Base-by-base conservation (phyloP, 768 basidiomycete genomes). In the Boletellus sp. region DNA sequence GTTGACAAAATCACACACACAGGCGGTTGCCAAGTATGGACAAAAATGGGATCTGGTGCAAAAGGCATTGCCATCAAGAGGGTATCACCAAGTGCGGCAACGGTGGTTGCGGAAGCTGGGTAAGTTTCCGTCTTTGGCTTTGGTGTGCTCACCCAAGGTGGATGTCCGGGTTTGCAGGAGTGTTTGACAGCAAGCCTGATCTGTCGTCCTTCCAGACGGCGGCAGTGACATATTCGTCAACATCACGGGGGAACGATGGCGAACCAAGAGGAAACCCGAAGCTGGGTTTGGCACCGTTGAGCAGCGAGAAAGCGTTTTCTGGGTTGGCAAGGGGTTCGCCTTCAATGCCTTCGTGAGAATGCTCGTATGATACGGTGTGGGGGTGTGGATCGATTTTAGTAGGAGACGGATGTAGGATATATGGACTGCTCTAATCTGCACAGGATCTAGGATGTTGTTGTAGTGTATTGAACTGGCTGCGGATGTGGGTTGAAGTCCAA, bases 71-170 rank as follows among this genome's bases (percentile, higher is more conserved):
- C 70, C 71, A 19, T 70, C 70, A 33, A 57, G 73, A 42, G 70
- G 72, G 1, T 73, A 73, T 44, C 72, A 74, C 45, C 72, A 74
- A 56, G 73, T 74, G 36, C 69, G 72, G 3, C 72, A 73, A 45
- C 62, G 72, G n/a, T 74, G 73, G 71, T 56, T 73, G 46, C 62
- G 72, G 39, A 74, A 72, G 49, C 47, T 72, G 2, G 71, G 73
- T 68, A 39, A 37, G 67, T 45, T n/a, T 31, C 13, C 10, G 26
- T 28, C 5, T 3, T 16, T 20, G 15, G 16, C 33, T 22, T 22
- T 13, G 28, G 13, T 20, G 13, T 11, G 28, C 12, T 23, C 6
- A 10, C 17, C 20, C 12, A 9, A 34, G 23, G 19, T 24, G 11
- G n/a, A 19, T 10, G 3, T 26, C 28, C 20, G n/a, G 6, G 20